These are phyloP conservation scores for Dipteronia sinensis DNA, from an alignment of 345 rosid species.

Conservation along the genomic window DNA sequence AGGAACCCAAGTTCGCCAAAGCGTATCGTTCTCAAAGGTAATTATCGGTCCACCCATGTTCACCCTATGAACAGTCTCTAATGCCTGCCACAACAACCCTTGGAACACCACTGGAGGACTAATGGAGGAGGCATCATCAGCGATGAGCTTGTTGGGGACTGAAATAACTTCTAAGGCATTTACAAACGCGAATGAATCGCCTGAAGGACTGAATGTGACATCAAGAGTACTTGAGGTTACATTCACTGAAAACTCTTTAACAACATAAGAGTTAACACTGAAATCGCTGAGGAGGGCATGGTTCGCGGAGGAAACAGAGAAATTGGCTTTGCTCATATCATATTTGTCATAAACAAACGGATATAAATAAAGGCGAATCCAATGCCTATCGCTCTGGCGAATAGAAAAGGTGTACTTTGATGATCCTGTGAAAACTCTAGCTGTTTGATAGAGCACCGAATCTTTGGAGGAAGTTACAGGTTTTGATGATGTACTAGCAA, in stretches of 20 bases:
- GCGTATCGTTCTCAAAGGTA: constrained; percentile 59
- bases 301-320: constrained; percentile 56
- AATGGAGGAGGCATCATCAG: constrained; percentile 32
- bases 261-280: constrained; percentile 32
- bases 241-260: constrained; percentile 73
- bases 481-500: constrained; percentile 45
- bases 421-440: constrained; percentile 59
- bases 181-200: constrained; percentile 61
- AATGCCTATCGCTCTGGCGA: constrained; percentile 61
- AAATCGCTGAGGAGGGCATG: constrained; percentile 59
- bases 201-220: constrained; percentile 61
- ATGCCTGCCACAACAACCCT: constrained; percentile 57
- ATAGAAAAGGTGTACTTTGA: constrained; percentile 69
- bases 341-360: constrained; percentile 58
- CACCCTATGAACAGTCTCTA: constrained; percentile 73
- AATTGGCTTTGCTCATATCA: constrained; percentile 59
- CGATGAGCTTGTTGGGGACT: constrained; percentile 61
- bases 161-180: constrained; percentile 86
- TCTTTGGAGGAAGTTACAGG: constrained; percentile 37
- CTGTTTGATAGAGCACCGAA: constrained; percentile 71
- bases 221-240: constrained; percentile 50
- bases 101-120: constrained; percentile 38
- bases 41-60: constrained; percentile 87
- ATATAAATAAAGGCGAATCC: constrained; percentile 84
- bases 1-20: constrained; percentile 79